Conservation (phyloP, 2,329 filamentous ascomycete genomes). For the Bipolaris bicolor region DNA sequence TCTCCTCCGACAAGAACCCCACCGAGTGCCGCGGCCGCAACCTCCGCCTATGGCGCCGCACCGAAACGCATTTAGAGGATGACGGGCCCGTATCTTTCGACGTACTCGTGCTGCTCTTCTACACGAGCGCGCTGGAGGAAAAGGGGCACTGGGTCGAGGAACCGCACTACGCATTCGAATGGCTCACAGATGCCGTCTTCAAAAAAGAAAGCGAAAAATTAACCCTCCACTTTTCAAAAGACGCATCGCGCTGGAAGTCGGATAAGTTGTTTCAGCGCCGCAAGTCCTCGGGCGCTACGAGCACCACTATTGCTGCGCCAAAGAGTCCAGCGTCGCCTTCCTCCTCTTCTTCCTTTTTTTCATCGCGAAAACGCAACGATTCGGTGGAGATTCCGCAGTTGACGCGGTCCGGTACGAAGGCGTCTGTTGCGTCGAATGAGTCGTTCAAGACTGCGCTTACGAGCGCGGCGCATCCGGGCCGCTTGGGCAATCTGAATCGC, state of each 20-base stretch:
- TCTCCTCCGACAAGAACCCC: slow-evolving; percentile 37
- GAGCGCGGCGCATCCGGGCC: not conserved
- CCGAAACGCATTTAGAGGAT: slow-evolving; percentile 25
- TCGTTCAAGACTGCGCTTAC: slow-evolving; percentile 20
- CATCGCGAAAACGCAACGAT: slow-evolving; percentile 13
- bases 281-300: slow-evolving; percentile 20
- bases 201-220: slow-evolving; percentile 34
- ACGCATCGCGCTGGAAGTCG: slow-evolving; percentile 32
- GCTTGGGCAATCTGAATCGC: slow-evolving; percentile 28
- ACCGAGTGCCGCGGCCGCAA: slow-evolving; percentile 42
- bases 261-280: slow-evolving; percentile 36
- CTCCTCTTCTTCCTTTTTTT: not conserved
- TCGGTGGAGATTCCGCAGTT: slow-evolving; percentile 18
- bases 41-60: slow-evolving; percentile 35
- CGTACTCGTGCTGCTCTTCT: slow-evolving; percentile 38
- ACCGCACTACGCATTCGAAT: slow-evolving; percentile 42
- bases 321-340: slow-evolving; percentile 3
- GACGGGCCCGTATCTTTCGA: slow-evolving; percentile 24
- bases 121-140: slow-evolving; percentile 38
- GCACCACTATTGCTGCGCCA: not conserved
- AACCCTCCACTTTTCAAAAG: slow-evolving; percentile 37
- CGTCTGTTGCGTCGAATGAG: slow-evolving; percentile 20
- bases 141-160: slow-evolving; percentile 45
- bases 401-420: slow-evolving; percentile 16
- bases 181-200: slow-evolving; percentile 32